Conservation (phyloP, 2,329 filamentous ascomycete species). For the Penicillium digitatum region DNA sequence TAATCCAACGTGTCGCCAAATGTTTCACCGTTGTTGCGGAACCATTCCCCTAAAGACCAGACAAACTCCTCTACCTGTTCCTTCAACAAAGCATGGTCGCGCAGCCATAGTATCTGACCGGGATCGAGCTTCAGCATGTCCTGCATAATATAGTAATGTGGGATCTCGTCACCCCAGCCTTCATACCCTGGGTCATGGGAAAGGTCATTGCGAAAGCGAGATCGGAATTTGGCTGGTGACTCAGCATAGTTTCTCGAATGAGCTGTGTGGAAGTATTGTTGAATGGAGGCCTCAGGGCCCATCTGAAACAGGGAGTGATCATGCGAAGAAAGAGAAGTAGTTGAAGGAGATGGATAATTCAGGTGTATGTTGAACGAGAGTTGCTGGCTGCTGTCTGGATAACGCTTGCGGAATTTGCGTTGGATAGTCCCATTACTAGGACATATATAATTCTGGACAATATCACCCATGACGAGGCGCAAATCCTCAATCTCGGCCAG, state of each 20-base stretch:
- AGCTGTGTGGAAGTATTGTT: slow-evolving; percentile 24
- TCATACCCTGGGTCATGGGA: slow-evolving; percentile 54
- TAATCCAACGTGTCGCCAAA: slow-evolving; percentile 57
- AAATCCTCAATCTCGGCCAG: slow-evolving; percentile 59
- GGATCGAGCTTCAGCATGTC: slow-evolving; percentile 63
- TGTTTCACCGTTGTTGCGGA: slow-evolving; percentile 61
- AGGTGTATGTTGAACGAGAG: slow-evolving; percentile 53
- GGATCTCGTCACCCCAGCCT: slow-evolving; percentile 62
- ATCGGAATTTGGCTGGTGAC: slow-evolving; percentile 39
- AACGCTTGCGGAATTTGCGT: slow-evolving; percentile 56
- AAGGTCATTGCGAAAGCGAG: slow-evolving; percentile 47
- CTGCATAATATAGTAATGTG: slow-evolving; percentile 61
- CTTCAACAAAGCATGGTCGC: slow-evolving; percentile 54
- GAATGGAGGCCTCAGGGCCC: slow-evolving; percentile 1
- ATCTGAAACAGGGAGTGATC: slow-evolving; percentile 9
- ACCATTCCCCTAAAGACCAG: slow-evolving; percentile 54
- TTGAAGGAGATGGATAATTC: slow-evolving; percentile 42
- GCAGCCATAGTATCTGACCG: slow-evolving; percentile 55
- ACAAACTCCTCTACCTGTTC: slow-evolving; percentile 56
- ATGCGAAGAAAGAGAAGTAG: slow-evolving; percentile 1
- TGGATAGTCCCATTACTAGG: slow-evolving; percentile 59
- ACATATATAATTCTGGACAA: slow-evolving; percentile 57
- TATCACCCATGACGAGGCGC: slow-evolving; percentile 52
- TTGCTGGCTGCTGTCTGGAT: slow-evolving; percentile 48
- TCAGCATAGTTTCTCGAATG: slow-evolving; percentile 21